These are phyloP conservation scores for Leccinum cinnamomeum DNA, from an alignment of 1,284 basidiomycete genomes.

Conservation along the genomic window DNA sequence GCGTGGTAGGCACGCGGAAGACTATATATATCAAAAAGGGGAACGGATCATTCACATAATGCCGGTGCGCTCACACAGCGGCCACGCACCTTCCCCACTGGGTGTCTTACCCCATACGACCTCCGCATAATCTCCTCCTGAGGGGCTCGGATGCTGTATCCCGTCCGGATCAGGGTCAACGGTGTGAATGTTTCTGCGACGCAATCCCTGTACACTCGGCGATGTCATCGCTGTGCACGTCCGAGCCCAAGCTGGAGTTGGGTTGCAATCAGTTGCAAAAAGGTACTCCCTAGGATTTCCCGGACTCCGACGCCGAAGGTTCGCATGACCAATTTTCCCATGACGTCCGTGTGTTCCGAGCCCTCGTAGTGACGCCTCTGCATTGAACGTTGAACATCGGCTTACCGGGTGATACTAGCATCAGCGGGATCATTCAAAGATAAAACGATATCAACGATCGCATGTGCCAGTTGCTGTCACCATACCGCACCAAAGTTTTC, in stretches of 20 bases:
- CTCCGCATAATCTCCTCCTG: conserved; percentile 37
- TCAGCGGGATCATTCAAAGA: too few relatives aligned
- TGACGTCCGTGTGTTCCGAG: too few relatives aligned
- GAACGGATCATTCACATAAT: conserved; percentile 11
- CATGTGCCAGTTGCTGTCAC: too few relatives aligned
- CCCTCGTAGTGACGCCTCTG: too few relatives aligned
- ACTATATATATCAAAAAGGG: conserved; percentile 46
- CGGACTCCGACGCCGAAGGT: neutral
- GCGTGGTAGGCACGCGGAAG: conserved; percentile 93
- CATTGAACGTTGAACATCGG: too few relatives aligned
- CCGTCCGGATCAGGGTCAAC: conserved; percentile 7
- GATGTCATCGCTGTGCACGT: conserved; percentile 18
- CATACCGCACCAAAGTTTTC: too few relatives aligned
- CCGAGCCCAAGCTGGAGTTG: neutral
- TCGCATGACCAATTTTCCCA: neutral
- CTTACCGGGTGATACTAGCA: too few relatives aligned
- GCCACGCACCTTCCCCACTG: conserved; percentile 63
- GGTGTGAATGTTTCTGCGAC: conserved; percentile 22
- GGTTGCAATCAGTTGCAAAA: too few relatives aligned
- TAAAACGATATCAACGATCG: too few relatives aligned
- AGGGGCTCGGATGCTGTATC: conserved; percentile 8
- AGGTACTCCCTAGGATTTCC: neutral
- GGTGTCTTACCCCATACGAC: conserved; percentile 89
- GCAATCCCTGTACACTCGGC: conserved; percentile 20
- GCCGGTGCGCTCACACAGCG: neutral